A percentile compares a stretch with the other conserved stretches of the same genome.
Evolutionary conservation across 257 asterid species (phyloP).

Genomic region (Cordia subcordata): DNA sequence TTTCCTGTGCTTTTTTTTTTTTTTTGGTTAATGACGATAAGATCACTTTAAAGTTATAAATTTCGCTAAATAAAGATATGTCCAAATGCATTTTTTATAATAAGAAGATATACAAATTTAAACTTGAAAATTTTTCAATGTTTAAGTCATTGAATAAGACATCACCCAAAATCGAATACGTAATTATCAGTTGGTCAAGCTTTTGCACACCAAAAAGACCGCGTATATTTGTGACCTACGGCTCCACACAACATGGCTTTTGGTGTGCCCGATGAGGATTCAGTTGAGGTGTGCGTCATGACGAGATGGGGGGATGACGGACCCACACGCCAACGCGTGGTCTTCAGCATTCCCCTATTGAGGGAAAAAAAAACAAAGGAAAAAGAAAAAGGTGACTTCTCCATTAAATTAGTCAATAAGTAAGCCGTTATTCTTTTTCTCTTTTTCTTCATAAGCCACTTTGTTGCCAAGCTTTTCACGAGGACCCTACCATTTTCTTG

Average conservation of each 20-base stretch:
- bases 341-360: background rate
- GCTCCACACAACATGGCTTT: background rate
- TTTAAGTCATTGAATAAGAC: too few relatives aligned
- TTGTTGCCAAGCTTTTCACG: constrained; percentile 17
- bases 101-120: too few relatives aligned
- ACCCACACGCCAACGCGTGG: constrained; percentile 32
- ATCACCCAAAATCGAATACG: background rate
- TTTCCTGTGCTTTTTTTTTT: too few relatives aligned
- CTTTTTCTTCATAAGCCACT: constrained; percentile 15
- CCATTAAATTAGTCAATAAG: constrained; percentile 14
- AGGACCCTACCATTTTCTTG: constrained; percentile 19
- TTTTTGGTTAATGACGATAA: background rate
- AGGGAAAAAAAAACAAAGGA: too few relatives aligned
- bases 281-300: constrained; percentile 7
- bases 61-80: too few relatives aligned
- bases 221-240: too few relatives aligned
- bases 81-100: too few relatives aligned
- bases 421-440: constrained; percentile 20
- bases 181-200: too few relatives aligned
- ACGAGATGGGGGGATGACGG: constrained; percentile 6
- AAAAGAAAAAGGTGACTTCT: background rate
- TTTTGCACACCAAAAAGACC: too few relatives aligned
- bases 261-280: background rate
- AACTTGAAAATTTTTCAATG: too few relatives aligned
- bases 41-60: too few relatives aligned